Base-by-base conservation (phyloP, 2,329 filamentous ascomycete genomes). In the Trichophyton simii region DNA sequence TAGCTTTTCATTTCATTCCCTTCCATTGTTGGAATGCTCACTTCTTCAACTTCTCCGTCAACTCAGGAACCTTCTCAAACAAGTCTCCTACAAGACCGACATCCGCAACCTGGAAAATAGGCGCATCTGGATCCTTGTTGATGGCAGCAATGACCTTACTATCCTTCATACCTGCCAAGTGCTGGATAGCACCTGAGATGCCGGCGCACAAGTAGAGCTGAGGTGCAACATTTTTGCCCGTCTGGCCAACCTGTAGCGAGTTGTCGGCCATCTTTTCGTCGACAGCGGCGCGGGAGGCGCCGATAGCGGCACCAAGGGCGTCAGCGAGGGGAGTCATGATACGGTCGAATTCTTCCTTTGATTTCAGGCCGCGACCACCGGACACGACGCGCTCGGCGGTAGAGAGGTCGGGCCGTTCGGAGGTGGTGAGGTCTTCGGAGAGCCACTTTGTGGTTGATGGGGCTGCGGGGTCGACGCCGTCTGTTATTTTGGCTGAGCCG, bases 131-230 rank as follows among this genome's bases (percentile, higher is more conserved):
- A 72, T 99, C 94, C 80, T 99, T 99, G 82, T 99, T 99, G 72
- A 99, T 97, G 13, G 90, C 90, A 22, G 92, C 94, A 78, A 99
- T 99, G 63, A 99, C 94, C 80, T 99, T 99, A 80, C 91, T 96
- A 73, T 99, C 94, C 83, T 99, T 99, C 94, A 99, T 99, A 72
- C 94, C 94, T 36, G 94, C 94, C 76, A 99, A 77, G 80, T 99
- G 94, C 78, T 99, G 94, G 68, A 99, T 99, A 22, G 94, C 94
- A 60, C 94, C 94, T 7, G 90, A 96, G 68, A 99, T 97, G 71
- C 94, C 94, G 11, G 92, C 91, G 60, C 91, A 95, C 67, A 99
- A 82, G 73, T 99, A 99, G 64, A 99, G 79, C 75, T 99, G 87
- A 63, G 94, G 94, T 55, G 94, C 94, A 60, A 99, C 92, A 65